A percentile compares a stretch with the other conserved stretches of the same genome.
Conservation (phyloP, 345 rosid genomes). For the Aquilaria sinensis region DNA sequence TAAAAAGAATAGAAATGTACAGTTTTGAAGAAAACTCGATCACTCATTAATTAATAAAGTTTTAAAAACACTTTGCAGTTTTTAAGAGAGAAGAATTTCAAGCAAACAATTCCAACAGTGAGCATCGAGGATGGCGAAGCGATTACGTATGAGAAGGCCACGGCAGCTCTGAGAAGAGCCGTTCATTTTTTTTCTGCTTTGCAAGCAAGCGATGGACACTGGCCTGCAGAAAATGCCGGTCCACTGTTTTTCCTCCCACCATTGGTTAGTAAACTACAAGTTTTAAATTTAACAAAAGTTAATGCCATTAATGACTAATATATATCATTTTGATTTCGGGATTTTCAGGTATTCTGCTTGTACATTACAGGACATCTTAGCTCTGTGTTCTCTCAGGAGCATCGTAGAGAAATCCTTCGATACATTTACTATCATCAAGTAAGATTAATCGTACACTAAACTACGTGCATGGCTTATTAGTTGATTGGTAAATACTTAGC, state of each 20-base stretch:
- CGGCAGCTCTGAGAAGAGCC: constrained; percentile 36
- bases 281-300: neutral
- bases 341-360: constrained; percentile 29
- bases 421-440: constrained; percentile 47
- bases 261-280: constrained; percentile 25
- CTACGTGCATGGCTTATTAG: too few relatives aligned
- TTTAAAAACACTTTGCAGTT: constrained; percentile 24
- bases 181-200: constrained; percentile 48
- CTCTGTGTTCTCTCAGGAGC: constrained; percentile 28
- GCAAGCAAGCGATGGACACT: constrained; percentile 58
- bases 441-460: neutral
- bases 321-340: neutral
- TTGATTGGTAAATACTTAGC: neutral
- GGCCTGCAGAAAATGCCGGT: constrained; percentile 67
- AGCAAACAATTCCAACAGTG: constrained; percentile 36
- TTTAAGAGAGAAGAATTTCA: constrained; percentile 46
- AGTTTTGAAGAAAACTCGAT: too few relatives aligned
- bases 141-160: constrained; percentile 37
- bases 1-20: too few relatives aligned
- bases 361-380: constrained; percentile 39
- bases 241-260: constrained; percentile 64
- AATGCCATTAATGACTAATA: neutral
- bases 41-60: too few relatives aligned
- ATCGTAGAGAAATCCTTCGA: constrained; percentile 39
- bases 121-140: constrained; percentile 40